Percentiles rank a stretch among this genome's conserved stretches.
Conservation (phyloP, 768 basidiomycete species). For the Panus rudis region DNA sequence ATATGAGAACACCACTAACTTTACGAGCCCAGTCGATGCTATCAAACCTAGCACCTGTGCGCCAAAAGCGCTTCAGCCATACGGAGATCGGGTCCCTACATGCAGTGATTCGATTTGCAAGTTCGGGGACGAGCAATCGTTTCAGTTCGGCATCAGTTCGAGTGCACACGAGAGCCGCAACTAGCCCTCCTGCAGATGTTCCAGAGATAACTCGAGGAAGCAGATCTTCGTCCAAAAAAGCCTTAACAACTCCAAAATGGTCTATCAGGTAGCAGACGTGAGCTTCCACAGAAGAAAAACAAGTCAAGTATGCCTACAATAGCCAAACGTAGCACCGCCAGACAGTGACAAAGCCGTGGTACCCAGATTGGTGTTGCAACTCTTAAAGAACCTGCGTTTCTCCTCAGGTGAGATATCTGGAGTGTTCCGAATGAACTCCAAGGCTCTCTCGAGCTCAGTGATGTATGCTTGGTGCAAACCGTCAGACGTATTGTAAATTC, state of each 20-base stretch:
- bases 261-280: constrained; percentile 28
- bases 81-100: constrained; percentile 69
- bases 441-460: constrained; percentile 65
- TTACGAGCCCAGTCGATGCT: constrained; percentile 86
- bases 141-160: constrained; percentile 85
- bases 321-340: constrained; percentile 94
- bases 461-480: constrained; percentile 60
- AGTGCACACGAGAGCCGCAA: constrained; percentile 72
- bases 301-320: constrained; percentile 67
- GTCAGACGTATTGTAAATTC: neutral
- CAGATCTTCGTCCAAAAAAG: constrained; percentile 79
- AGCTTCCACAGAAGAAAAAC: neutral
- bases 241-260: constrained; percentile 87
- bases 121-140: constrained; percentile 65
- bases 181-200: constrained; percentile 87
- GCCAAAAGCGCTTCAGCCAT: constrained; percentile 68
- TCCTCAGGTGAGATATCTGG: constrained; percentile 74
- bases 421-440: constrained; percentile 72
- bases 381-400: constrained; percentile 89
- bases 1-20: constrained; percentile 39
- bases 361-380: constrained; percentile 83
- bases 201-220: constrained; percentile 92
- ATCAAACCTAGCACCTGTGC: constrained; percentile 93
- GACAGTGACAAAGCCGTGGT: constrained; percentile 89
- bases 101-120: constrained; percentile 79